phyloP scores from a whole-genome alignment of 768 basidiomycete species.

The Cystofilobasidium ferigula region DNA sequence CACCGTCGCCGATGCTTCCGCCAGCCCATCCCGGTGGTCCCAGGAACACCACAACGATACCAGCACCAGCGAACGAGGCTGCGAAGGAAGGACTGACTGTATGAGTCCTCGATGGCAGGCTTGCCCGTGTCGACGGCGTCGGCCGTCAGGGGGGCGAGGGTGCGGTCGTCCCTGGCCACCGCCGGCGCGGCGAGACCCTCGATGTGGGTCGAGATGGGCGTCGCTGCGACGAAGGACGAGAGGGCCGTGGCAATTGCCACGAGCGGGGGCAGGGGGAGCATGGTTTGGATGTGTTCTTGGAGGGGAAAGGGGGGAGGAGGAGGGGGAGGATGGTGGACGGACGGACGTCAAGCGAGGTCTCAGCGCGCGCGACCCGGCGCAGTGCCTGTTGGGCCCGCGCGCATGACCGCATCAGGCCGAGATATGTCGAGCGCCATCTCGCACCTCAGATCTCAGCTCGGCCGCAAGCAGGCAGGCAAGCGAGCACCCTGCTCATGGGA shows the following conservation, averaged over 20 bases:
- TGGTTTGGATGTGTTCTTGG: neutral
- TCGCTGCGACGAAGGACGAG: neutral
- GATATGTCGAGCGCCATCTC: too few relatives aligned
- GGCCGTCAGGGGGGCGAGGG: conserved; percentile 5
- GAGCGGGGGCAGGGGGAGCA: conserved; percentile 5
- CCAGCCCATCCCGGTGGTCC: too few relatives aligned
- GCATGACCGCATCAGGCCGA: too few relatives aligned
- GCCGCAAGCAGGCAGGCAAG: too few relatives aligned
- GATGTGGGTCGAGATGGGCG: conserved; percentile 8
- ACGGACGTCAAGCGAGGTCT: neutral
- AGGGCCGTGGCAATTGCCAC: conserved; percentile 12
- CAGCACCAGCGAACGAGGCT: neutral
- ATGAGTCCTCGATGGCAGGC: conserved; percentile 12
- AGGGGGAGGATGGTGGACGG: neutral
- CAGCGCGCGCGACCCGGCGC: too few relatives aligned
- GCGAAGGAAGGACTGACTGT: conserved; percentile 14
- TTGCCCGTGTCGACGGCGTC: conserved; percentile 17
- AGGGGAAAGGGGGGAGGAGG: neutral
- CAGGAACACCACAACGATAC: too few relatives aligned
- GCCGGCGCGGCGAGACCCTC: neutral
- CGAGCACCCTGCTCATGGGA: too few relatives aligned
- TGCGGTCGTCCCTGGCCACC: neutral
- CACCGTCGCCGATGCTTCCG: neutral
- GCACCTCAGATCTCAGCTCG: too few relatives aligned
- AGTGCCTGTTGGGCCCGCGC: too few relatives aligned